Conservation (phyloP, 768 basidiomycete species). For the Tylopilus vinaceipallidus region DNA sequence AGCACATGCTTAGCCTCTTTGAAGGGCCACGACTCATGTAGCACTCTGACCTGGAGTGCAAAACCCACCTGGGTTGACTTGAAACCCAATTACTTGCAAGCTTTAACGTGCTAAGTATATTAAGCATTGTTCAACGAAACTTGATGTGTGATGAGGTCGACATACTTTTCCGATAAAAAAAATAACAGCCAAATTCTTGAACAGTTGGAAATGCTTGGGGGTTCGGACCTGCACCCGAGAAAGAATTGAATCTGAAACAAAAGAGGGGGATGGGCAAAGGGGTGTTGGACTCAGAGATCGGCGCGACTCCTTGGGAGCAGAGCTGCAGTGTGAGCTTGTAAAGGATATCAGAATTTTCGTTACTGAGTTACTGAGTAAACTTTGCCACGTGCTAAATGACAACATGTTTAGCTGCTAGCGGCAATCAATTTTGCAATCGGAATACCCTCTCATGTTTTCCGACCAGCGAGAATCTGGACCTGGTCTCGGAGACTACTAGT, state of each 20-base stretch:
- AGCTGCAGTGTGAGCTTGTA: background rate
- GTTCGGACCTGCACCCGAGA: background rate
- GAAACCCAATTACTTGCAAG: background rate
- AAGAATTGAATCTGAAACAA: no score
- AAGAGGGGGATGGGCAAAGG: slow-evolving; percentile 1
- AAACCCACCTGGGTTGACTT: slow-evolving; percentile 16
- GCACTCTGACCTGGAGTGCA: no score
- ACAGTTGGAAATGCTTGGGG: background rate
- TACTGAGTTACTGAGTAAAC: no score
- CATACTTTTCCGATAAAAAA: background rate
- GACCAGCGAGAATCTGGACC: no score
- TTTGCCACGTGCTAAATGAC: no score
- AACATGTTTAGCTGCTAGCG: no score
- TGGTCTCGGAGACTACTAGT: background rate
- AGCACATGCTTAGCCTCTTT: background rate
- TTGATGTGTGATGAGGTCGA: no score
- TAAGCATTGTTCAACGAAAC: background rate
- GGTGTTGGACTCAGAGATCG: slow-evolving; percentile 11
- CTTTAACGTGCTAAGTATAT: background rate
- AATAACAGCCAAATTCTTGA: background rate
- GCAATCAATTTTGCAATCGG: no score
- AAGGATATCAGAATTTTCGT: no score
- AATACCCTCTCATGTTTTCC: no score
- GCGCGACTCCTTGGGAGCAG: background rate
- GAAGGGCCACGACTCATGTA: background rate